These are phyloP conservation scores for Peronospora destructor DNA, from an alignment of 352 stramenopile genomes.

Conservation along the genomic window DNA sequence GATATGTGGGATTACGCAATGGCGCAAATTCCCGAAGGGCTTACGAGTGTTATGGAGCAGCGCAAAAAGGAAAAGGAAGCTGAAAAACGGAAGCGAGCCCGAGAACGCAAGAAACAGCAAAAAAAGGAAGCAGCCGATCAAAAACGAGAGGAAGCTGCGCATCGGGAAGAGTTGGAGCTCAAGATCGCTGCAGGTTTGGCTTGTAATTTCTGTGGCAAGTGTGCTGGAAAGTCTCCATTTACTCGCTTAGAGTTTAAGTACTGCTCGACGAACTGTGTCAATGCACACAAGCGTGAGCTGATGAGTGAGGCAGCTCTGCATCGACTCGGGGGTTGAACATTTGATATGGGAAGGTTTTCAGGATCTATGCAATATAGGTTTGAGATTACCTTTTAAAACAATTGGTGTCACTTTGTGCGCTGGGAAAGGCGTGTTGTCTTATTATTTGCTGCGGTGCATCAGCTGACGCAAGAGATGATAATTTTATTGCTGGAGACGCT, in stretches of 20 bases:
- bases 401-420: conserved; percentile 30
- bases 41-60: conserved; percentile 80
- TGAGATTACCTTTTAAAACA: conserved; percentile 12
- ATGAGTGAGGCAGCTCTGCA: conserved; percentile 89
- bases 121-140: conserved; percentile 68
- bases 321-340: conserved; percentile 45
- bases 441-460: conserved; percentile 1
- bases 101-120: conserved; percentile 89
- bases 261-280: conserved; percentile 91
- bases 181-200: conserved; percentile 71
- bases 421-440: conserved; percentile 1
- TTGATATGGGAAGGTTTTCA: conserved; percentile 1
- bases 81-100: conserved; percentile 81
- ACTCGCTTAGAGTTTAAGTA: conserved; percentile 90
- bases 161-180: conserved; percentile 50
- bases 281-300: conserved; percentile 88
- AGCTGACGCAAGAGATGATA: conserved; percentile 22
- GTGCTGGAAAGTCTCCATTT: conserved; percentile 84
- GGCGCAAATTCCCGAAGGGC: conserved; percentile 62
- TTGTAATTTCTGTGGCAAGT: conserved; percentile 77
- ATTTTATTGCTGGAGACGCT: conserved; percentile 73
- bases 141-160: conserved; percentile 60
- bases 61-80: conserved; percentile 82
- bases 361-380: conserved; percentile 15
- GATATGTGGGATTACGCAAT: conserved; percentile 70